phyloP scores from a whole-genome alignment of 2,329 filamentous ascomycete genomes.

The Aspergillus transmontanensis region DNA sequence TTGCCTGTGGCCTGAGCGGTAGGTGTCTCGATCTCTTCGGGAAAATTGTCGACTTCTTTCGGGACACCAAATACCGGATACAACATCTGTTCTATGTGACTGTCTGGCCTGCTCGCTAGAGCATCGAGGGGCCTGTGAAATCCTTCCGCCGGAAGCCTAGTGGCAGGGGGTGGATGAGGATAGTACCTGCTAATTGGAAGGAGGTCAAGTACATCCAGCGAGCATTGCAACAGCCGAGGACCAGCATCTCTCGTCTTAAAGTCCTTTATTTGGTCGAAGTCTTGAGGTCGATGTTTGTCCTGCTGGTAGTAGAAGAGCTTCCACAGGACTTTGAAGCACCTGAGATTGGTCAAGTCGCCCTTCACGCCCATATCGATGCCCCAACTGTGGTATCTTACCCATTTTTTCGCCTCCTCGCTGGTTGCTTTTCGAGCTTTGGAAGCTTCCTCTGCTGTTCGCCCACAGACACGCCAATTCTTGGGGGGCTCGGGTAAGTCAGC shows the following conservation, averaged over 20 bases:
- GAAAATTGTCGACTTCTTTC: neutral
- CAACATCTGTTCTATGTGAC: conserved; percentile 17
- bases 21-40: neutral
- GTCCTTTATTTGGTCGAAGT: conserved; percentile 19
- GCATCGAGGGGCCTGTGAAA: conserved; percentile 20
- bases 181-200: conserved; percentile 30
- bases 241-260: conserved; percentile 28
- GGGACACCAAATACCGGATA: conserved; percentile 6
- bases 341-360: neutral
- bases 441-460: neutral
- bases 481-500: conserved; percentile 13
- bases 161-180: conserved; percentile 13
- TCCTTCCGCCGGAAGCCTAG: neutral
- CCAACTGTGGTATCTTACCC: conserved; percentile 28
- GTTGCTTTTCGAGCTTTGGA: neutral
- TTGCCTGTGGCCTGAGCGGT: neutral
- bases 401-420: neutral
- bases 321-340: conserved; percentile 15
- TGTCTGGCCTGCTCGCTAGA: conserved; percentile 11
- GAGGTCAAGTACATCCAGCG: conserved; percentile 10
- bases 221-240: conserved; percentile 32
- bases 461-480: neutral
- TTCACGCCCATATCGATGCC: conserved; percentile 23
- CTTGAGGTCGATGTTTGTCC: conserved; percentile 20
- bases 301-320: conserved; percentile 32